Conservation (phyloP, 306 rosid genomes). For the Vigna reflexopilosa region DNA sequence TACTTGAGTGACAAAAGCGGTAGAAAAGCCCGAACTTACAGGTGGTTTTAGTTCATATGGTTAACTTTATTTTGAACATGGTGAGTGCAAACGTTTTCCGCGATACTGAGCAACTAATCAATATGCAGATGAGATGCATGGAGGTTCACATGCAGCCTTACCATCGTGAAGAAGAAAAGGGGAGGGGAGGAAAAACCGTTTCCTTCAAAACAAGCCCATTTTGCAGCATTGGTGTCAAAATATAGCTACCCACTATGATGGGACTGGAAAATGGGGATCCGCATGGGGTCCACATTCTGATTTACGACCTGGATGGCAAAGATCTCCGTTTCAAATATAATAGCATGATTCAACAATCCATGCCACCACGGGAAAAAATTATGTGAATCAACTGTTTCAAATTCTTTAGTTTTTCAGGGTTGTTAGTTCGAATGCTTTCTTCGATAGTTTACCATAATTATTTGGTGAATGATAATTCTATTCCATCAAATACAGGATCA, state of each 20-base stretch:
- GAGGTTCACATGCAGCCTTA: conserved; percentile 12
- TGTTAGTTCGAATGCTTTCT: conserved; percentile 25
- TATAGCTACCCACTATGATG: background rate
- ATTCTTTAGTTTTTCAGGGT: background rate
- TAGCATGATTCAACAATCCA: conserved; percentile 23
- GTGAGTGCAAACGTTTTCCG: too few relatives aligned
- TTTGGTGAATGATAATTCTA: conserved; percentile 11
- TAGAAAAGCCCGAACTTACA: too few relatives aligned
- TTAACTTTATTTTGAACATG: too few relatives aligned
- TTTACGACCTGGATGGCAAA: background rate
- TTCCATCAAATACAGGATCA: background rate
- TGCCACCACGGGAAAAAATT: background rate
- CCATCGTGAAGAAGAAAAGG: conserved; percentile 13
- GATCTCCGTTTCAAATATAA: conserved; percentile 18
- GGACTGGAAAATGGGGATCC: too few relatives aligned
- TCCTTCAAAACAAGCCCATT: conserved; percentile 10
- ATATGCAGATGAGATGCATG: conserved; percentile 23
- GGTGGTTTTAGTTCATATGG: too few relatives aligned
- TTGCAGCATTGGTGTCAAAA: background rate
- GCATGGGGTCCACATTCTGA: background rate
- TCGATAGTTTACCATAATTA: background rate
- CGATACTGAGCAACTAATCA: too few relatives aligned
- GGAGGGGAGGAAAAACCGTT: conserved; percentile 4
- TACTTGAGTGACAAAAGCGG: too few relatives aligned
- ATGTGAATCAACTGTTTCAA: background rate